phyloP scores from a whole-genome alignment of 306 rosid species.

The Trichosanthes truncata region DNA sequence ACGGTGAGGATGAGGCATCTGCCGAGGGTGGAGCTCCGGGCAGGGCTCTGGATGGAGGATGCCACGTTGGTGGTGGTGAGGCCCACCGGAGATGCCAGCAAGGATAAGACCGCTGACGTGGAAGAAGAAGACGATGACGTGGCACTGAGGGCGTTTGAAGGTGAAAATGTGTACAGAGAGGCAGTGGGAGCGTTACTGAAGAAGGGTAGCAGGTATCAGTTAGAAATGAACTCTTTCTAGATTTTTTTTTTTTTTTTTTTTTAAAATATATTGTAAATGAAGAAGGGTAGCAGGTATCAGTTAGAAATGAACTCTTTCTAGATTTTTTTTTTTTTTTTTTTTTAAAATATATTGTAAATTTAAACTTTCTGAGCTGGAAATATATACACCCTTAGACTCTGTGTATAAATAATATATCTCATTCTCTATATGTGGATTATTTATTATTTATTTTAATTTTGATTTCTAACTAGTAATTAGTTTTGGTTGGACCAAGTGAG shows the following conservation, averaged over 20 bases:
- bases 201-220: constrained; percentile 20
- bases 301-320: constrained; percentile 40
- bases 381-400: neutral
- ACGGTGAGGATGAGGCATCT: constrained; percentile 35
- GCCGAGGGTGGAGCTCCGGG: constrained; percentile 19
- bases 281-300: constrained; percentile 19
- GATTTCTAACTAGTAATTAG: too few relatives aligned
- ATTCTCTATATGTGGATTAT: too few relatives aligned
- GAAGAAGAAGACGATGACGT: constrained; percentile 21
- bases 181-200: constrained; percentile 21
- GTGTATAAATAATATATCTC: too few relatives aligned
- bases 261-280: neutral
- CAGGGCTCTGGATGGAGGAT: constrained; percentile 26
- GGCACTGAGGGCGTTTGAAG: constrained; percentile 21
- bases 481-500: neutral
- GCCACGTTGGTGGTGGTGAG: constrained; percentile 39
- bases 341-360: neutral
- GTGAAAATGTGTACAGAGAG: constrained; percentile 24
- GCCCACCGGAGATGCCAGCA: constrained; percentile 8
- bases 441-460: too few relatives aligned
- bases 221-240: constrained; percentile 39
- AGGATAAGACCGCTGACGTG: constrained; percentile 9
- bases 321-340: neutral
- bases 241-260: neutral
- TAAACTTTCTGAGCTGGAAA: neutral